A percentile compares a stretch with the other conserved stretches of the same genome.
These are phyloP conservation scores for Lachnum nothofagi DNA, from an alignment of 2,329 filamentous ascomycete species.

Conservation along the genomic window DNA sequence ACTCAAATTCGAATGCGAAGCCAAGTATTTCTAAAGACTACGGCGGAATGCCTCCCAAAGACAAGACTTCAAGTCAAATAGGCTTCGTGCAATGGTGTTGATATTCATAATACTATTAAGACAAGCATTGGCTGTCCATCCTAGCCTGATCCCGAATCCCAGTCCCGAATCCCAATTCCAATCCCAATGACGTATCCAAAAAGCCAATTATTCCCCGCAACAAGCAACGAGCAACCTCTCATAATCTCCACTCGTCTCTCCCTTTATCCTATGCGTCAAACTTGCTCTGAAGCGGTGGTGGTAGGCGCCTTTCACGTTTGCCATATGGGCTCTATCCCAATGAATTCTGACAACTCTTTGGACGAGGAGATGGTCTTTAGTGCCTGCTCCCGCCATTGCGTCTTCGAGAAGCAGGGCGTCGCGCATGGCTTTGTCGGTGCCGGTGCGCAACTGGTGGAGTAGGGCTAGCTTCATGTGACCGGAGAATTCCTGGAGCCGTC, in stretches of 20 bases:
- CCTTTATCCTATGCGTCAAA: slow-evolving; percentile 64
- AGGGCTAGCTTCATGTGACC: slow-evolving; percentile 90
- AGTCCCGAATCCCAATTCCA: too few species aligned
- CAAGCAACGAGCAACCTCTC: slow-evolving; percentile 68
- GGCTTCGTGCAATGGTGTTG: too few species aligned
- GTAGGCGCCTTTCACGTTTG: slow-evolving; percentile 74
- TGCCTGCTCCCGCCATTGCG: slow-evolving; percentile 80
- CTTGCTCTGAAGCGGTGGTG: slow-evolving; percentile 63
- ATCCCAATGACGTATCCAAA: too few species aligned
- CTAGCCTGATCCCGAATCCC: too few species aligned
- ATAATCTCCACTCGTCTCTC: slow-evolving; percentile 84
- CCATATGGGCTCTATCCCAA: slow-evolving; percentile 73
- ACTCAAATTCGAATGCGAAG: too few species aligned
- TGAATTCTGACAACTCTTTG: slow-evolving; percentile 73
- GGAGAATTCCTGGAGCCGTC: slow-evolving; percentile 60
- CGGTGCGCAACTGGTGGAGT: slow-evolving; percentile 70
- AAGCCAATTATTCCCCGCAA: slow-evolving; percentile 33
- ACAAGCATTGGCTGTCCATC: too few species aligned
- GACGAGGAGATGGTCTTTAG: slow-evolving; percentile 76
- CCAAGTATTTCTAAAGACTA: too few species aligned
- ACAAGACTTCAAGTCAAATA: too few species aligned
- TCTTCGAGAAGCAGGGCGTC: slow-evolving; percentile 80
- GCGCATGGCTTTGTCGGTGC: slow-evolving; percentile 74
- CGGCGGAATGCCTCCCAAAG: too few species aligned
- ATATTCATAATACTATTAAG: too few species aligned